Evolutionary conservation across 192 early-diverging fungal species (phyloP), one percentile per base, ranked within the genome.

Genomic region (Linnemannia exigua): DNA sequence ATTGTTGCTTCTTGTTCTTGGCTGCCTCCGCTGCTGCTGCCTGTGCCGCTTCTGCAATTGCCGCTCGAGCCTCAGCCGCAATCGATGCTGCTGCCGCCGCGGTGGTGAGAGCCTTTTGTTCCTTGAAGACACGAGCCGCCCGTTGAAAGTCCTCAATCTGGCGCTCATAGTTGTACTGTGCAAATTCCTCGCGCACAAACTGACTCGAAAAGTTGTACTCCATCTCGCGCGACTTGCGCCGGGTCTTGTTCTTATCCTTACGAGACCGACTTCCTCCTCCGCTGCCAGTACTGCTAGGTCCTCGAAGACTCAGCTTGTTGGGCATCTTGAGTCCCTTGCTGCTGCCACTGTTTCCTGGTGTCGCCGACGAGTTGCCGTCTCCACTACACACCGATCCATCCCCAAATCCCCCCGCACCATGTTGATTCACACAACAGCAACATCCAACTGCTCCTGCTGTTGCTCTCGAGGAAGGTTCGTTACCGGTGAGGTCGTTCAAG

Each of bases 71-170:
- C 71, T 83, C 81, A 22, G 81, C 81, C 5, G 76, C 76, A 16
- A 78, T 67, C 0, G 81, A 47, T 0, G 75, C 72, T 14, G 75
- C 81, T 7, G 75, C 81, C 0, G 81, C 81, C 0, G 77, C 82
- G 0, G 72, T 75, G 0, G 82, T 79, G n/a, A 84, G 73, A 1
- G 76, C 82, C 46, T 79, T 84, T 52, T 84, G 82, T 38, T 84
- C 82, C 46, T 84, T 84, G 36, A 84, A 84, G 3, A 84, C 73
- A 3, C 82, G 35, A 11, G 82, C 82, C 0, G 82, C 82, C 9
- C 82, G 46, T 51, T 84, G 82, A 47, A 84, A 84, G 35, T 84
- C 82, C 67, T 84, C 76, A n/a, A 84, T 84, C 36, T 84, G 82
- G 9, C 82, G 82, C 54, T 84, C 82, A 70, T 84, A 79, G 19